Base-by-base conservation (phyloP, 2,329 filamentous ascomycete genomes). In the Diaporthe destruens region DNA sequence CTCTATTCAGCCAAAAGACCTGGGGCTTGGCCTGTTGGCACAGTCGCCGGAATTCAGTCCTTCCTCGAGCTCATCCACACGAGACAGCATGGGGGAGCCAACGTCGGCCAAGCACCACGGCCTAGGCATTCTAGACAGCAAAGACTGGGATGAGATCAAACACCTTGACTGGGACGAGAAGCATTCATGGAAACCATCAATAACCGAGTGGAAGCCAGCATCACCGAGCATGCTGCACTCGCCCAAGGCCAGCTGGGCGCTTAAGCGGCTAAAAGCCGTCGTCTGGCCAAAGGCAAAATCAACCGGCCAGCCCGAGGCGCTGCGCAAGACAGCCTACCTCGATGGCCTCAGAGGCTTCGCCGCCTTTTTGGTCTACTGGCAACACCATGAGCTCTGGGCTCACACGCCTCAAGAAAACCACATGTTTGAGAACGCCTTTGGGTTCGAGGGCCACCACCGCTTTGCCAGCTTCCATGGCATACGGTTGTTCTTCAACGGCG, bases 291-390 rank as follows among this genome's bases (percentile, higher is more conserved):
- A 69, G 23, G 57, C 75, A 1, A 67, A 69, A 44, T 20, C n/a
- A 14, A 67, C 44, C 16, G 56, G 67, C 18, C 51, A 69, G 6
- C 55, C 76, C 11, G 76, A 76, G n/a, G 74, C 75, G 29, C 80
- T 86, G 18, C 82, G 87, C 8, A 81, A 83, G 23, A 91, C 89
- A 6, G 88, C 89, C n/a, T 91, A 89, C 75, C 84, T 91, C 25
- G 91, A 93, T 76, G 91, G 91, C 18, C 82, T 93, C 18, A 83
- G 91, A 77, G 91, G 91, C 4, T 91, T 93, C 74, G 90, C 91
- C 6, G 90, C 91, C 3, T 84, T 93, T 39, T 78, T 92, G 36
- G 91, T 93, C 18, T 93, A 92, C 79, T 84, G 87, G 75, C 88
- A 91, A 69, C 89, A 92, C 79, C 86, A 91, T 78, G 80, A 87